Evolutionary conservation across 2,329 filamentous ascomycete genomes (phyloP).

Genomic region (Fonsecaea monophora): DNA sequence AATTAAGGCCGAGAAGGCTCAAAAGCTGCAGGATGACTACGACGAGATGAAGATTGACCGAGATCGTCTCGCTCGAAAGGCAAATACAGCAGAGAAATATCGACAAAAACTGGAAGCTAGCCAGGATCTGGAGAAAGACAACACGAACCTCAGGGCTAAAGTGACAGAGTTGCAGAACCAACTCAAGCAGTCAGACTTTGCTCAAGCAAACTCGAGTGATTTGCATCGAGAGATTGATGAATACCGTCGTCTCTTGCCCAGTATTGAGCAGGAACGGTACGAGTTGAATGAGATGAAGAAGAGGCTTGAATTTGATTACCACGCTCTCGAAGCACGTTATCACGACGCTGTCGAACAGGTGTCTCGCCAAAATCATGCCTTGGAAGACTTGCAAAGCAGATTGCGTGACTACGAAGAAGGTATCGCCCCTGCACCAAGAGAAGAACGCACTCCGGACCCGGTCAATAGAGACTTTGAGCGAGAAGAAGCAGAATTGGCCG

Average conservation of each 20-base stretch:
- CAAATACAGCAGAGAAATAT: conserved; percentile 58
- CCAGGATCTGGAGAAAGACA: conserved; percentile 58
- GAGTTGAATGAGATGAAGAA: conserved; percentile 58
- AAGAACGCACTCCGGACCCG: conserved; percentile 15
- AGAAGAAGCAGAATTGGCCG: conserved; percentile 37
- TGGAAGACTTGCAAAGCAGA: conserved; percentile 40
- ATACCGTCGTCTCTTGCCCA: conserved; percentile 54
- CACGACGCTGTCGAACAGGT: conserved; percentile 52
- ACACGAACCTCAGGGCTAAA: conserved; percentile 54
- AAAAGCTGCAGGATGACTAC: conserved; percentile 57
- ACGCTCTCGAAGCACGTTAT: conserved; percentile 53
- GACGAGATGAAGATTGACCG: conserved; percentile 57
- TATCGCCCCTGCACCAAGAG: conserved; percentile 19
- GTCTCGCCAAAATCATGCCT: conserved; percentile 37
- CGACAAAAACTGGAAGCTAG: conserved; percentile 57
- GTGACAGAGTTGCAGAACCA: conserved; percentile 56
- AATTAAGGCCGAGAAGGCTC: conserved; percentile 53
- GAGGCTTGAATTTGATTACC: conserved; percentile 57
- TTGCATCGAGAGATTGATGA: conserved; percentile 41
- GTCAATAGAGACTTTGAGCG: conserved; percentile 34
- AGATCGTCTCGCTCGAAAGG: conserved; percentile 55
- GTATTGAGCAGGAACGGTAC: conserved; percentile 56
- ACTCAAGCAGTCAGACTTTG: conserved; percentile 53
- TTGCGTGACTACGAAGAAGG: conserved; percentile 39
- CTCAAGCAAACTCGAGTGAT: conserved; percentile 40